Evolutionary conservation across 139 green algal species (phyloP).

Genomic region (Nannochloris sp.): DNA sequence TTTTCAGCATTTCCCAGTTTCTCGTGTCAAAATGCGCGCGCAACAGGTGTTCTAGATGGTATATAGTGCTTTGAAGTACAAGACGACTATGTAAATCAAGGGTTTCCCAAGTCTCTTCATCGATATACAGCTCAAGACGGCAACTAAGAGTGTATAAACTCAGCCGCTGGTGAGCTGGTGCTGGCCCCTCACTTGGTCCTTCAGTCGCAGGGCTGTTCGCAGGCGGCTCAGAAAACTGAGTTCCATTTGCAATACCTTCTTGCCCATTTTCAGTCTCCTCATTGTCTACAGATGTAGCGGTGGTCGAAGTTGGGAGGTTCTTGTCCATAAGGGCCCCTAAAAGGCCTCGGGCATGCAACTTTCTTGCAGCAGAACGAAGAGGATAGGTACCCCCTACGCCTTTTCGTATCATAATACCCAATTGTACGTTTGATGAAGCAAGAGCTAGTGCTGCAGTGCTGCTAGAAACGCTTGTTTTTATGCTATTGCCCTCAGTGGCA

Average conservation of each 20-base stretch:
- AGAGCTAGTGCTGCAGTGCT: neutral
- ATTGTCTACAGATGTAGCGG: conserved; percentile 6
- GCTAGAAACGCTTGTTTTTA: neutral
- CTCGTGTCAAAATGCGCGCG: neutral
- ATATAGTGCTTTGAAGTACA: neutral
- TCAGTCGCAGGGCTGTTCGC: neutral
- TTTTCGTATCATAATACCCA: conserved; percentile 38
- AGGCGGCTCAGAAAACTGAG: neutral
- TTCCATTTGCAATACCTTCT: neutral
- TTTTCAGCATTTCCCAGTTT: neutral
- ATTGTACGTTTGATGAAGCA: conserved; percentile 29
- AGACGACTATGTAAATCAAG: too few relatives aligned
- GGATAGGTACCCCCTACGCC: conserved; percentile 58
- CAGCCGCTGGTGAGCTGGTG: conserved; percentile 11
- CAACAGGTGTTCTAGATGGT: neutral
- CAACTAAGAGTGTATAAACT: conserved; percentile 49
- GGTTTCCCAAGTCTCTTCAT: conserved; percentile 24
- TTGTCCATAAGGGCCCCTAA: conserved; percentile 21
- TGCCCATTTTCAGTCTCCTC: neutral
- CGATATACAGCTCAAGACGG: conserved; percentile 54
- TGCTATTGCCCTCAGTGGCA: neutral
- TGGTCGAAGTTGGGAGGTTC: neutral
- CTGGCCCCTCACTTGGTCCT: neutral
- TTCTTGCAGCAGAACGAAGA: conserved; percentile 30
- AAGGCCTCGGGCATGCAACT: conserved; percentile 12